Evolutionary conservation across 1,139 yeast species (phyloP).

Genomic region (Suhomyces bolitotheri): DNA sequence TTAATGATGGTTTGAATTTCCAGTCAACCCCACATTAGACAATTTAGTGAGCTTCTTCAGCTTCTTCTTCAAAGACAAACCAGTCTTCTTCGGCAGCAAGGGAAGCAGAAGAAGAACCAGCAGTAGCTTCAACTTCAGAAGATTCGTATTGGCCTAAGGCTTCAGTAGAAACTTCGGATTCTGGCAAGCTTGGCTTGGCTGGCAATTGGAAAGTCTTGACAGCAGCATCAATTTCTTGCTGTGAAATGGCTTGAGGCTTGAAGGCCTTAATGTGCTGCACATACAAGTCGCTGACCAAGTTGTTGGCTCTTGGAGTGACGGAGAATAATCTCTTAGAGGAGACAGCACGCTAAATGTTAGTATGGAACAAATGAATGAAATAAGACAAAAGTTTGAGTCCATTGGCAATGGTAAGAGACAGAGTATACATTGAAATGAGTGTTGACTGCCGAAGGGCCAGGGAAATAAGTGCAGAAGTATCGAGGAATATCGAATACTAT

Average conservation of each 20-base stretch:
- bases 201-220: constrained; percentile 85
- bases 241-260: constrained; percentile 77
- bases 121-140: constrained; percentile 69
- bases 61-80: constrained; percentile 84
- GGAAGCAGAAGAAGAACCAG: constrained; percentile 27
- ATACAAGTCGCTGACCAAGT: constrained; percentile 83
- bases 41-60: constrained; percentile 60
- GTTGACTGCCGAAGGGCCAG: no score
- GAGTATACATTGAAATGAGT: no score
- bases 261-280: constrained; percentile 82
- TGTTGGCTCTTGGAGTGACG: constrained; percentile 47
- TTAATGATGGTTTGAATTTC: no score
- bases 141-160: constrained; percentile 75
- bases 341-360: constrained; percentile 28
- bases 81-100: constrained; percentile 65
- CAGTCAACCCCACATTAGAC: no score
- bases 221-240: constrained; percentile 73
- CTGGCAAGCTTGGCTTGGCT: constrained; percentile 68
- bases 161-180: constrained; percentile 71
- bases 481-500: no score
- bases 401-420: background rate
- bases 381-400: background rate
- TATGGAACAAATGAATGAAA: constrained; percentile 2
- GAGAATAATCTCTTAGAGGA: constrained; percentile 47
- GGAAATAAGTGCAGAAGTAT: no score